Evolutionary conservation across 2,329 filamentous ascomycete species (phyloP), one percentile per base, ranked within the genome.

Genomic region (Cladophialophora yegresii): DNA sequence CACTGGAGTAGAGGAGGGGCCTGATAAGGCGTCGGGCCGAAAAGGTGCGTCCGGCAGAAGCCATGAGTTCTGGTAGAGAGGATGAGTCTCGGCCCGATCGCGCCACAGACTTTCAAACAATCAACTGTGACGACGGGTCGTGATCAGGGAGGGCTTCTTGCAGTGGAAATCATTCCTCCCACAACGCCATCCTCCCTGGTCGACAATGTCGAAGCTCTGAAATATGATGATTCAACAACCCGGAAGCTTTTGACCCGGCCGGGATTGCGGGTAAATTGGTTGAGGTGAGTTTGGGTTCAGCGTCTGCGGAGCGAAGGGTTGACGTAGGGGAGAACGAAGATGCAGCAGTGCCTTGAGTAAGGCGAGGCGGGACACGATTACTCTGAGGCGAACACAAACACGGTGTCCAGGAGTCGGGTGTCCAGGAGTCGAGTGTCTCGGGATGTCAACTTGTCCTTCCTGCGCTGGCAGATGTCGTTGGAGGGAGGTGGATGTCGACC

Each of bases 1-100:
- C 83, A 47, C 84, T 80, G 58, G 83, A 83, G 76, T 88, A 88
- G 32, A 87, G 81, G 66, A 87, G 75, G 55, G 83, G 83, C 74
- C 81, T 83, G 70, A 87, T 72, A 66, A 87, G 73, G 67, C 83
- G 83, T 66, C 78, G 77, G 36, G 61, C 47, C 23, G 62, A 40
- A 30, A 60, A 49, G 23, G 61, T 40, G 54, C 59, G 65, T 54
- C 51, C 58, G 58, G 63, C 54, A 28, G 63, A 65, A 33, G 63
- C 63, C 66, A 68, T 68, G 16, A 55, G 26, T 47, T 43, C 33
- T 20, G 50, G 20, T 47, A 33, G 23, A 5, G 49, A 33, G 36
- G 58, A 45, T 30, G 22, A 54, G 32, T 54, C 32, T 47, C 36
- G 50, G 22, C 22, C 20, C 23, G 22, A 33, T 43, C 23, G 57